Conservation (phyloP, 2,329 filamentous ascomycete genomes). For the Aspergillus caelatus region DNA sequence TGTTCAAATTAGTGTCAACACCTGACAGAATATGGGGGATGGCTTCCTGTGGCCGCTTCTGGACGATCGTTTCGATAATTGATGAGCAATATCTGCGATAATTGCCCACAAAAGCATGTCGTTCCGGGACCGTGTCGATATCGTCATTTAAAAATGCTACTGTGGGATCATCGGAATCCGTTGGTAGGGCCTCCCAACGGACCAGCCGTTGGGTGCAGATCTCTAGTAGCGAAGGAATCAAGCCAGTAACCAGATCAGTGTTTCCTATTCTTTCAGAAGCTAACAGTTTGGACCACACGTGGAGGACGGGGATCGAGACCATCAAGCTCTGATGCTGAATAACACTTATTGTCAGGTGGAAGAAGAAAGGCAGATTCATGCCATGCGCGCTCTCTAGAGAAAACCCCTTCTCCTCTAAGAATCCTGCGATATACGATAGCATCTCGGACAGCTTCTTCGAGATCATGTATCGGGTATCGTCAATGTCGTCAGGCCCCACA, state of each 20-base stretch:
- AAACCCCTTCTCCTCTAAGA: conserved; percentile 75
- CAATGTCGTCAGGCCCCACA: conserved; percentile 78
- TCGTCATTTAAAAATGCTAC: conserved; percentile 86
- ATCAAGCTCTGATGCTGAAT: conserved; percentile 84
- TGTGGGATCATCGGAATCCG: conserved; percentile 78
- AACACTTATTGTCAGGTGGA: conserved; percentile 77
- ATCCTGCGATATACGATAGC: conserved; percentile 80
- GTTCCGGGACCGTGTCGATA: conserved; percentile 90
- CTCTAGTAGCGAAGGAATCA: conserved; percentile 76
- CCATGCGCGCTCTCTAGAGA: conserved; percentile 60
- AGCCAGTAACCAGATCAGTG: conserved; percentile 57
- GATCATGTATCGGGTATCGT: conserved; percentile 89
- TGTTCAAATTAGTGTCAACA: conserved; percentile 72
- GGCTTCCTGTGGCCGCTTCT: conserved; percentile 79
- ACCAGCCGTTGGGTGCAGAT: conserved; percentile 81
- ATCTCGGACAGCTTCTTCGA: conserved; percentile 95
- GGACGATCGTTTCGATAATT: conserved; percentile 84
- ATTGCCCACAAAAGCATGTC: conserved; percentile 93
- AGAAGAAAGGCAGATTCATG: conserved; percentile 72
- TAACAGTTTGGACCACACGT: conserved; percentile 85
- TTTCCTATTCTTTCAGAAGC: conserved; percentile 69
- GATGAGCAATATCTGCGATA: conserved; percentile 88
- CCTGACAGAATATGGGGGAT: conserved; percentile 83
- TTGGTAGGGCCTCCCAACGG: conserved; percentile 82
- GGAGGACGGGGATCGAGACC: conserved; percentile 88